Evolutionary conservation across 331 rosid species (phyloP), one percentile per base, ranked within the genome.

Genomic region (Pyracantha coccinea): DNA sequence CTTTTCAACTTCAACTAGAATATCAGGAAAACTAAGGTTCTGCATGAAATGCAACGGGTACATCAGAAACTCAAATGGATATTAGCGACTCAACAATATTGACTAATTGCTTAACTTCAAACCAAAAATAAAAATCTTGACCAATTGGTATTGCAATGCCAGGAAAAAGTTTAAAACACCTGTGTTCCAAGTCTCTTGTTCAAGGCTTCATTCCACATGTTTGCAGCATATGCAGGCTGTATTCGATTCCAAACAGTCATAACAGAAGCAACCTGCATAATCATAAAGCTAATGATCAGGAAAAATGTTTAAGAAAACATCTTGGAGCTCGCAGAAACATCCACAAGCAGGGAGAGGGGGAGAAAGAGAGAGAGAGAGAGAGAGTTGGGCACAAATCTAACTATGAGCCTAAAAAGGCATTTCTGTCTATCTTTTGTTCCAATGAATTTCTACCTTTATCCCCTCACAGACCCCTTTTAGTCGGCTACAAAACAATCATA

Each of bases 181-280:
- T 92, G 55, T 60, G 93, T 95, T 80, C 87, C 93, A 78, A 95
- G 97, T 68, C 99, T 86, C 83, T 77, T 95, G 89, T 95, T 95
- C 88, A 95, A 80, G 81, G 99, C 99, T 86, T 95, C 99, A 73
- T 90, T 95, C 97, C 99, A 95, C 92, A 95, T 78, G 77, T 88
- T 90, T 66, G 93, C 89, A 53, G 99, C 99, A 85, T 92, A 93
- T 68, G 80, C 85, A 64, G 99, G 97, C 88, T 90, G 82, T 32
- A 95, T 75, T 66, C 82, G 97, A 85, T 81, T 88, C 99, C 99
- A 95, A 74, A 95, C 88, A 65, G 97, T 92, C 99, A 95, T 95
- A 28, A 83, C 92, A 52, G 97, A 95, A 75, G 99, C 97, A 89
- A 95, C 93, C 99, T 95, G 78, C 73, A 60, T 54, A 78, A 67